phyloP scores from a whole-genome alignment of 1,139 yeast genomes.

The Pneumocystis murina region DNA sequence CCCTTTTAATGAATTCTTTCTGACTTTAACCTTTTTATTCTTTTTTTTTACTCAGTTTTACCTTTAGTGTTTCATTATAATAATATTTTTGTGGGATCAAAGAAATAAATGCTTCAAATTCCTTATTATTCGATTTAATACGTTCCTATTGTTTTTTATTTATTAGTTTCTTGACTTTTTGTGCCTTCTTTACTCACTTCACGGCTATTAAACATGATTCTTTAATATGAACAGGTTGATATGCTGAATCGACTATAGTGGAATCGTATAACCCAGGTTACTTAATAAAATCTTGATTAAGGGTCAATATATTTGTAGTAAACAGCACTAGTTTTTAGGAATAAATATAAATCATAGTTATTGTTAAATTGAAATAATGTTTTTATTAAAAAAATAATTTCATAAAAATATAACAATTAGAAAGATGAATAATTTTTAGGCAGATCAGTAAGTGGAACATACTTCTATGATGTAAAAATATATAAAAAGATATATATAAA shows the following conservation, averaged over 20 bases:
- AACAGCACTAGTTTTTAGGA: too few relatives aligned
- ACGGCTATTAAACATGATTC: background rate
- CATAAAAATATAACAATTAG: background rate
- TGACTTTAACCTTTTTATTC: background rate
- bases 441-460: background rate
- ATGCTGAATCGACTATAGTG: background rate
- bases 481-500: background rate
- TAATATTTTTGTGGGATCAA: conserved; percentile 88
- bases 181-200: background rate
- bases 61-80: conserved; percentile 47
- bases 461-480: background rate
- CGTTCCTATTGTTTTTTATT: conserved; percentile 41
- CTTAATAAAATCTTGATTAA: too few relatives aligned
- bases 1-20: conserved; percentile 74
- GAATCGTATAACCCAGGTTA: background rate
- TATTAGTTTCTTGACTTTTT: background rate
- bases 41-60: background rate
- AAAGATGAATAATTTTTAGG: background rate
- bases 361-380: too few relatives aligned
- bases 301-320: background rate
- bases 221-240: background rate
- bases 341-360: too few relatives aligned
- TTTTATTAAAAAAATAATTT: conserved; percentile 8
- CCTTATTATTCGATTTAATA: conserved; percentile 65
- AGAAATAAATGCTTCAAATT: conserved; percentile 80